Conservation (phyloP, 2,329 filamentous ascomycete genomes). For the Pezizomycotina sp. region DNA sequence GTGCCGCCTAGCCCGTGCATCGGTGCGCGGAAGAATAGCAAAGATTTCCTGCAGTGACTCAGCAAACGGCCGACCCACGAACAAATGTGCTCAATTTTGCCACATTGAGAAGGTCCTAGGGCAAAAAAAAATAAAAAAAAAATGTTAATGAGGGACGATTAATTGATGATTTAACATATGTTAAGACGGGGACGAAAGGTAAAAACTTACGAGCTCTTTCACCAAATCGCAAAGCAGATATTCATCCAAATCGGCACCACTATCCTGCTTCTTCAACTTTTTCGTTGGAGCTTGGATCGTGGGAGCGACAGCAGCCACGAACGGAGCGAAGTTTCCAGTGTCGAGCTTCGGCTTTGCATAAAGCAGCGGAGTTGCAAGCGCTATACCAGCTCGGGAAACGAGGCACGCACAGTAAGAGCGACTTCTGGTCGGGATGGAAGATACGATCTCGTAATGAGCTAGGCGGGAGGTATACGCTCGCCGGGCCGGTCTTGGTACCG, state of each 20-base stretch:
- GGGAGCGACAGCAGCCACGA: slow-evolving; percentile 21
- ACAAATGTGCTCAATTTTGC: slow-evolving; percentile 21
- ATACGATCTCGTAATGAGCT: too few species aligned
- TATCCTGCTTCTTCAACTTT: slow-evolving; percentile 6
- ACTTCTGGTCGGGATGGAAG: too few species aligned
- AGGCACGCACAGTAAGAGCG: too few species aligned
- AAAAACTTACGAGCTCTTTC: slow-evolving; percentile 21
- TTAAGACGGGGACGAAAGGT: slow-evolving; percentile 19
- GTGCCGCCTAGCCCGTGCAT: slow-evolving; percentile 12
- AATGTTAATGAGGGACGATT: slow-evolving; percentile 16
- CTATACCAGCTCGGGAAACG: slow-evolving; percentile 11
- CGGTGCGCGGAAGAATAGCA: slow-evolving; percentile 13
- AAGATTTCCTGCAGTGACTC: slow-evolving; percentile 19
- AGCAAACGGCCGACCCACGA: slow-evolving; percentile 22
- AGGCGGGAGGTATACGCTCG: too few species aligned
- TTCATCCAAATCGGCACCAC: slow-evolving; percentile 11
- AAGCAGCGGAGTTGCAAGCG: slow-evolving; percentile 9
- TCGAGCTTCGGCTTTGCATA: slow-evolving; percentile 23
- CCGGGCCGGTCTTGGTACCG: too few species aligned
- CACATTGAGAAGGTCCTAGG: too few species aligned
- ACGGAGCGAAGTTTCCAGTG: slow-evolving; percentile 21
- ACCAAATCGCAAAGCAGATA: slow-evolving; percentile 21
- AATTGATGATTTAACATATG: slow-evolving; percentile 16
- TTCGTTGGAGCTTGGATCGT: slow-evolving; percentile 11
- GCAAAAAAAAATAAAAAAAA: slow-evolving; percentile 20